phyloP scores from a whole-genome alignment of 2,329 filamentous ascomycete genomes.

The Aspergillus costaricaensis region DNA sequence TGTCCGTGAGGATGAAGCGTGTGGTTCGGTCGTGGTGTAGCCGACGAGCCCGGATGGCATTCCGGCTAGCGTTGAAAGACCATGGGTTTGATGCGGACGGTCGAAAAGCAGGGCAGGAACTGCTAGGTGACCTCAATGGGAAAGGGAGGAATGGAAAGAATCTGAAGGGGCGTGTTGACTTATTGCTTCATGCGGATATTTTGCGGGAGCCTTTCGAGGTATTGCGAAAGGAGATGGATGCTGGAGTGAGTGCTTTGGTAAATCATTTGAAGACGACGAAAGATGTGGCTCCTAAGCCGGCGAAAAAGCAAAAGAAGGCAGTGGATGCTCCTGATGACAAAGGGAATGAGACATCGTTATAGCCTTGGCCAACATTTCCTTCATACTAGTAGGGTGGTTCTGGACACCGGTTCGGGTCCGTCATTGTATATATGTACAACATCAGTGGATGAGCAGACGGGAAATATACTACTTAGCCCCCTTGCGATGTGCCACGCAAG shows the following conservation, averaged over 20 bases:
- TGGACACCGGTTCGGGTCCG: not conserved
- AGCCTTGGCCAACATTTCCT: not conserved
- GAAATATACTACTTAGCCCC: not conserved
- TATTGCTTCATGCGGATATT: constrained; percentile 25
- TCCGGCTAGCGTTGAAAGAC: constrained; percentile 48
- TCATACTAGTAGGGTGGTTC: not conserved
- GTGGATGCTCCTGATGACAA: not conserved
- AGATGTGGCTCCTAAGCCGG: not conserved
- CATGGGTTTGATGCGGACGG: constrained; percentile 48
- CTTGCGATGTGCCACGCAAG: not conserved
- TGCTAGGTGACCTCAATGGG: not conserved
- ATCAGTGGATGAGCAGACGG: not conserved
- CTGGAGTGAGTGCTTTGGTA: constrained; percentile 19
- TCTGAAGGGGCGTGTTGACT: constrained; percentile 41
- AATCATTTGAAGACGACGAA: not conserved
- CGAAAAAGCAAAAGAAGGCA: not conserved
- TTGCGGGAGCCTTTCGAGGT: constrained; percentile 16
- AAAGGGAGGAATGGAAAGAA: constrained; percentile 16
- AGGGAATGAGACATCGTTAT: not conserved
- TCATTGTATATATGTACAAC: not conserved
- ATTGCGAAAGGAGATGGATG: constrained; percentile 21
- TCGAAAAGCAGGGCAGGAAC: constrained; percentile 18
- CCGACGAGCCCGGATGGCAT: constrained; percentile 48
- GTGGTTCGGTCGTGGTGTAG: constrained; percentile 51
- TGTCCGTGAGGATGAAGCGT: constrained; percentile 42